Conservation (phyloP, 2,329 filamentous ascomycete species). For the Hypomyces perniciosus region DNA sequence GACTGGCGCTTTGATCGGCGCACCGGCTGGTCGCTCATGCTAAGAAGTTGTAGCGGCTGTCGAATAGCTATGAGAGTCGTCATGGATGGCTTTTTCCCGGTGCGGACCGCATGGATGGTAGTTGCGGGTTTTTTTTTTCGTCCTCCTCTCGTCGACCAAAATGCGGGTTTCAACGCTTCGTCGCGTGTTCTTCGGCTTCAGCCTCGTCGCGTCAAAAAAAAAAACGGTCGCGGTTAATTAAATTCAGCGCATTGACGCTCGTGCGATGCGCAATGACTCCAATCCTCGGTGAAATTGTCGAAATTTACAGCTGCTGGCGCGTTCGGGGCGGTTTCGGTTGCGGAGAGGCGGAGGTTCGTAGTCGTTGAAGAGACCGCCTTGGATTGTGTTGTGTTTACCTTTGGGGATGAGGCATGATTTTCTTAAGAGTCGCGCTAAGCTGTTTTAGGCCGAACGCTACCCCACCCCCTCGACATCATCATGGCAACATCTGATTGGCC, state of each 20-base stretch:
- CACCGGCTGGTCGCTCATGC: conserved; percentile 61
- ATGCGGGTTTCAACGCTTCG: background rate
- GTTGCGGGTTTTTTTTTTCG: too few relatives aligned
- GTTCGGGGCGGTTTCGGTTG: conserved; percentile 1
- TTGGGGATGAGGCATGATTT: conserved; percentile 9
- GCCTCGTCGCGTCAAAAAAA: conserved; percentile 10
- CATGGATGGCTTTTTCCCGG: conserved; percentile 51
- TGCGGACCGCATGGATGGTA: conserved; percentile 21
- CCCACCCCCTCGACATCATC: conserved; percentile 11
- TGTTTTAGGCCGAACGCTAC: background rate
- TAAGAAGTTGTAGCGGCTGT: conserved; percentile 60
- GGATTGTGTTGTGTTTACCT: conserved; percentile 10
- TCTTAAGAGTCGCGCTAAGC: conserved; percentile 5
- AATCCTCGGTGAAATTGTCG: too few relatives aligned
- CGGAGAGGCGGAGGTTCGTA: background rate
- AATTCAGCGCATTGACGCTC: background rate
- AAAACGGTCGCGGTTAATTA: conserved; percentile 8
- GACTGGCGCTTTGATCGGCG: conserved; percentile 58
- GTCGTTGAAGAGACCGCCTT: conserved; percentile 6
- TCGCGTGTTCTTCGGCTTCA: conserved; percentile 12
- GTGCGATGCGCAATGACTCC: conserved; percentile 3
- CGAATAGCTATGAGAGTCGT: conserved; percentile 62
- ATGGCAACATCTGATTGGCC: conserved; percentile 5
- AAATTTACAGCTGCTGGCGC: background rate
- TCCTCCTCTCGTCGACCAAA: conserved; percentile 5